A percentile compares a stretch with the other conserved stretches of the same genome.
Conservation (phyloP, 1,139 yeast species). For the Pichia sp. region DNA sequence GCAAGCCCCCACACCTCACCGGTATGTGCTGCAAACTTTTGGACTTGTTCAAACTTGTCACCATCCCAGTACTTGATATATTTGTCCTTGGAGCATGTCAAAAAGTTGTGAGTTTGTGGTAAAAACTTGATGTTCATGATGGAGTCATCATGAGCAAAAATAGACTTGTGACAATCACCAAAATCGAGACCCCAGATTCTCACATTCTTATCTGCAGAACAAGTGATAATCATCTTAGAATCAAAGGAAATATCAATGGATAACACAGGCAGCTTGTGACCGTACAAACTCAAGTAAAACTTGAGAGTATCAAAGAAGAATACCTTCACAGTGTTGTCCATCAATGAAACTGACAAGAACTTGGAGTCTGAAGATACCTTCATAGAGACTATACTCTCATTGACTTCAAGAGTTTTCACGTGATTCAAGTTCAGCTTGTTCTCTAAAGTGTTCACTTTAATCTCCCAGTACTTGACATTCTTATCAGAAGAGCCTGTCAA, state of each 20-base stretch:
- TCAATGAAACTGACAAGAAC: slow-evolving; percentile 72
- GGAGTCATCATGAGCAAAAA: slow-evolving; percentile 95
- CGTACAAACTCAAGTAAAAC: slow-evolving; percentile 82
- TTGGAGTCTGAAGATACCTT: slow-evolving; percentile 77
- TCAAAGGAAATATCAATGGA: slow-evolving; percentile 87
- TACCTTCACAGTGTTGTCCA: slow-evolving; percentile 91
- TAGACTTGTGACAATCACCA: slow-evolving; percentile 96
- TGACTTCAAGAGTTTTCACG: slow-evolving; percentile 72
- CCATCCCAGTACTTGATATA: slow-evolving; percentile 96
- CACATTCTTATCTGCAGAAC: slow-evolving; percentile 95
- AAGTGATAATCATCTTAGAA: slow-evolving; percentile 78
- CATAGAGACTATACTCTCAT: slow-evolving; percentile 79
- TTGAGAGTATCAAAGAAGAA: slow-evolving; percentile 82
- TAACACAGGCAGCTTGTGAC: slow-evolving; percentile 91
- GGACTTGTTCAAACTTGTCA: slow-evolving; percentile 90
- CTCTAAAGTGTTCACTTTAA: slow-evolving; percentile 47
- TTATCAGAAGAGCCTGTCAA: slow-evolving; percentile 96
- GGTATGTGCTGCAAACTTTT: slow-evolving; percentile 81
- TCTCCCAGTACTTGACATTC: slow-evolving; percentile 82
- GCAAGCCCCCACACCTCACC: slow-evolving; percentile 92
- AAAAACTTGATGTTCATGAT: slow-evolving; percentile 83
- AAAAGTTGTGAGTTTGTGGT: slow-evolving; percentile 80
- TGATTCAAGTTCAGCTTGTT: slow-evolving; percentile 59
- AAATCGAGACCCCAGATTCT: slow-evolving; percentile 98
- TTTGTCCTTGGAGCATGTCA: slow-evolving; percentile 87